Base-by-base conservation (phyloP, 2,329 filamentous ascomycete genomes). In the Penicillium sp. region DNA sequence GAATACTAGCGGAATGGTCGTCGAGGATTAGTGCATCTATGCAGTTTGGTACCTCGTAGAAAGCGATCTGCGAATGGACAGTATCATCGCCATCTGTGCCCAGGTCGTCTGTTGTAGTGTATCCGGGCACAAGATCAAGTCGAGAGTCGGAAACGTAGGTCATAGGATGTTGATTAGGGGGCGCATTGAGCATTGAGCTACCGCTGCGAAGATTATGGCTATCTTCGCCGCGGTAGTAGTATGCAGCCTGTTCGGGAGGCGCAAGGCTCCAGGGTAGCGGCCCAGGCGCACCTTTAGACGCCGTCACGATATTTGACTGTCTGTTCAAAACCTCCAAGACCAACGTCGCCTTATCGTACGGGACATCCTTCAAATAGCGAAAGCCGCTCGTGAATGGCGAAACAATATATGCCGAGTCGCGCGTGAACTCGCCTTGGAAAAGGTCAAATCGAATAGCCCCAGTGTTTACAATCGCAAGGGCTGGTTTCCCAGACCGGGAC, bases 371-470 rank as follows among this genome's bases (percentile, higher is more conserved):
- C 56, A 97, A 83, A 68, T 88, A 92, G 29, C 85, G 83, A 75
- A 97, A 90, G 1, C 85, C 86, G 76, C 90, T 96, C 2, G 87
- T 88, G 74, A 99, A 99, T 0, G 95, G 95, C 8, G 91, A 96
- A 30, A 98, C 85, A 45, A 94, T 89, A 73, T 88, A 98, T 0
- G 91, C 92, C 4, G 89, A 90, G 74, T 99, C 95, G 45, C 88
- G 87, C 0, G 95, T 98, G 73, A 98, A 98, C 0, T 89, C 83
- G 0, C 95, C 95, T 75, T 94, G 88, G 83, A 97, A 96, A 64
- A 99, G 91, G 75, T 99, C 95, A 76, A 98, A 99, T 49, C 95
- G 91, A 67, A 99, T 88, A 3, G 91, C 91, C 29, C 95, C 95
- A 0, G 92, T 97, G 77, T 99, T 99, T 60, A 91, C 83, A 55